Percentiles rank a stretch among this genome's conserved stretches.
Evolutionary conservation across 495 filamentous ascomycete genomes (phyloP).

Genomic region (Xylaria venustula): DNA sequence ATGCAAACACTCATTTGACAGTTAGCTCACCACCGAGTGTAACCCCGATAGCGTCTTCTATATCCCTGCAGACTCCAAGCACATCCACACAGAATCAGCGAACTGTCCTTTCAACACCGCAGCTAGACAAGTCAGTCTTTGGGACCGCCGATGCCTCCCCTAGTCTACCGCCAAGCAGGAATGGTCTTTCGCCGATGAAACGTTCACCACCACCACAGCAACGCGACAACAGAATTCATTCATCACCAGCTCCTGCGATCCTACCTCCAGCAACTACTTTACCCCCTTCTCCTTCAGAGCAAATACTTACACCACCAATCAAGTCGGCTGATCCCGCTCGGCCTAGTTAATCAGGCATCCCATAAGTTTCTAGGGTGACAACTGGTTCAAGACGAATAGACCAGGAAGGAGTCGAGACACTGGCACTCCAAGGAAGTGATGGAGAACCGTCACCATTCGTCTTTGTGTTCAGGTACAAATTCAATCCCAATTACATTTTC

Average conservation of each 20-base stretch:
- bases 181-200: constrained; percentile 76
- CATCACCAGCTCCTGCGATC: constrained; percentile 37
- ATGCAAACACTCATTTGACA: constrained; percentile 20
- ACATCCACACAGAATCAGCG: constrained; percentile 12
- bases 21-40: constrained; percentile 20
- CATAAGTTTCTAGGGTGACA: constrained; percentile 10
- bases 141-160: constrained; percentile 22
- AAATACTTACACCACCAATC: constrained; percentile 49
- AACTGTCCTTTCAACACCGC: constrained; percentile 23
- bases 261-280: constrained; percentile 52
- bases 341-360: constrained; percentile 13
- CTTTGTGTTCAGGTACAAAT: not conserved
- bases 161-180: constrained; percentile 54
- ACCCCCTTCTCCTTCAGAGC: constrained; percentile 50
- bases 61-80: constrained; percentile 16
- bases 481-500: not conserved
- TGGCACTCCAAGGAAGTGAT: not conserved
- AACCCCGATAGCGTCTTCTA: constrained; percentile 17
- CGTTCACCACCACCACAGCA: constrained; percentile 52
- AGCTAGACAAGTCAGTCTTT: constrained; percentile 21
- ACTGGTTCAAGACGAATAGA: constrained; percentile 5
- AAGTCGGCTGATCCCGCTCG: constrained; percentile 41
- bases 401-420: not conserved
- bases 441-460: not conserved
- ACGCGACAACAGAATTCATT: constrained; percentile 18